phyloP scores from a whole-genome alignment of 257 asterid genomes.

The Forsythia suspensa region DNA sequence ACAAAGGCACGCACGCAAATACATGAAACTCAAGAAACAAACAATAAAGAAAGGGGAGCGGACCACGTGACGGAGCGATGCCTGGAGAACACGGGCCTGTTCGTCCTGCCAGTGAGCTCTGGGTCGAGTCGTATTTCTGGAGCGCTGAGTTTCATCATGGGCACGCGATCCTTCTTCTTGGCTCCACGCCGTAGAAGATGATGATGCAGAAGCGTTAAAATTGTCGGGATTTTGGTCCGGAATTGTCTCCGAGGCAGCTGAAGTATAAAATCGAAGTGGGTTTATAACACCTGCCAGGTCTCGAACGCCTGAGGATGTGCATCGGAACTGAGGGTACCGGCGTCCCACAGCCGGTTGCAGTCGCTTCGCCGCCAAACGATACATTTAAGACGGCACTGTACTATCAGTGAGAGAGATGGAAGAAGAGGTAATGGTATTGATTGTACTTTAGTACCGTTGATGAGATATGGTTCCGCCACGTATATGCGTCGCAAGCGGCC shows the following conservation, averaged over 20 bases:
- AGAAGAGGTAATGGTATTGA: not conserved
- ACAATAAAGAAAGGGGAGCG: conserved; percentile 7
- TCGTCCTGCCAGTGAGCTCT: conserved; percentile 68
- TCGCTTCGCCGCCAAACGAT: conserved; percentile 62
- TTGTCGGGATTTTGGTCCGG: conserved; percentile 37
- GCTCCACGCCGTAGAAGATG: conserved; percentile 29
- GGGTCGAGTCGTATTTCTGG: conserved; percentile 36
- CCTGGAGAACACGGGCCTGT: conserved; percentile 79
- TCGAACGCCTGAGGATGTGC: conserved; percentile 21
- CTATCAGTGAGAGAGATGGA: not conserved
- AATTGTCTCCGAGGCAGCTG: conserved; percentile 36
- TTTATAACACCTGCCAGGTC: conserved; percentile 15
- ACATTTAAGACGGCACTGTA: conserved; percentile 32
- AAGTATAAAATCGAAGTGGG: conserved; percentile 35
- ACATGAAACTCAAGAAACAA: not conserved
- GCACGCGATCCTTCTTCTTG: conserved; percentile 23
- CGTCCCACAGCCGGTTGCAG: conserved; percentile 45
- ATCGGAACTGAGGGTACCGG: conserved; percentile 2
- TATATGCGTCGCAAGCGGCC: not conserved
- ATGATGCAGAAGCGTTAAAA: conserved; percentile 31
- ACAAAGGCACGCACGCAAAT: not conserved
- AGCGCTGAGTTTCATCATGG: conserved; percentile 28
- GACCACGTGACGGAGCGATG: conserved; percentile 83
- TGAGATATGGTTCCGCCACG: not conserved
- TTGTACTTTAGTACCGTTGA: not conserved